A percentile compares a stretch with the other conserved stretches of the same genome.
phyloP scores from a whole-genome alignment of 2,329 filamentous ascomycete species.

The Cladosporium halotolerans region DNA sequence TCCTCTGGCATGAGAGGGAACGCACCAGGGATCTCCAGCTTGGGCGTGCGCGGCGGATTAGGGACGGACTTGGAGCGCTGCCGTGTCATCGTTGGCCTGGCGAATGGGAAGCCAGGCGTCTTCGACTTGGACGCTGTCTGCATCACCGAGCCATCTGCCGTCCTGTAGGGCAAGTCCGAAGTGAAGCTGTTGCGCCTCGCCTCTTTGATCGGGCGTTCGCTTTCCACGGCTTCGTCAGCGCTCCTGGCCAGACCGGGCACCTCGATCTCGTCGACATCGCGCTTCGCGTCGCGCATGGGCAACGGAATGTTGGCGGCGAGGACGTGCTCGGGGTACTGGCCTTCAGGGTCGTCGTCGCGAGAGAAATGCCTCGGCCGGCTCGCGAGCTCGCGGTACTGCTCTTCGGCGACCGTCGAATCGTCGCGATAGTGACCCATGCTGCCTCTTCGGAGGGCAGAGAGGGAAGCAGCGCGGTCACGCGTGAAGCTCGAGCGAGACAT shows the following conservation, averaged over 20 bases:
- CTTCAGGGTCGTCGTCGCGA: constrained; percentile 31
- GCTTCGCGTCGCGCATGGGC: constrained; percentile 54
- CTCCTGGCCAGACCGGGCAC: constrained; percentile 65
- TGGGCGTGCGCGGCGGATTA: constrained; percentile 15
- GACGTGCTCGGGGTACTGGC: constrained; percentile 32
- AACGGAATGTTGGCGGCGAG: constrained; percentile 60
- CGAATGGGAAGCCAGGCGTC: constrained; percentile 14
- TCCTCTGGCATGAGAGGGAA: constrained; percentile 12
- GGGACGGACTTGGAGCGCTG: constrained; percentile 24
- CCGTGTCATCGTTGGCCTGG: constrained; percentile 16
- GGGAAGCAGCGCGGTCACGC: not conserved
- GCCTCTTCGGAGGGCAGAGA: not conserved
- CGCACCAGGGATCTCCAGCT: constrained; percentile 13
- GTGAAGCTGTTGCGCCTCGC: constrained; percentile 21
- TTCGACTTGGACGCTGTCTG: constrained; percentile 11
- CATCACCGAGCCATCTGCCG: not conserved
- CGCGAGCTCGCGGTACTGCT: not conserved
- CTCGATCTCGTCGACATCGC: constrained; percentile 75
- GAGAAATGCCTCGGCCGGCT: constrained; percentile 13
- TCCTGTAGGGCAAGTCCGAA: constrained; percentile 11
- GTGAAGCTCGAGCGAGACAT: constrained; percentile 1
- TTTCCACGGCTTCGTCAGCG: constrained; percentile 48
- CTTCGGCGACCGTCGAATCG: constrained; percentile 3
- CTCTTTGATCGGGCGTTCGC: constrained; percentile 14
- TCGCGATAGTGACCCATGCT: constrained; percentile 2